phyloP scores from a whole-genome alignment of 2,329 filamentous ascomycete genomes.

The Epichloe amarillans region DNA sequence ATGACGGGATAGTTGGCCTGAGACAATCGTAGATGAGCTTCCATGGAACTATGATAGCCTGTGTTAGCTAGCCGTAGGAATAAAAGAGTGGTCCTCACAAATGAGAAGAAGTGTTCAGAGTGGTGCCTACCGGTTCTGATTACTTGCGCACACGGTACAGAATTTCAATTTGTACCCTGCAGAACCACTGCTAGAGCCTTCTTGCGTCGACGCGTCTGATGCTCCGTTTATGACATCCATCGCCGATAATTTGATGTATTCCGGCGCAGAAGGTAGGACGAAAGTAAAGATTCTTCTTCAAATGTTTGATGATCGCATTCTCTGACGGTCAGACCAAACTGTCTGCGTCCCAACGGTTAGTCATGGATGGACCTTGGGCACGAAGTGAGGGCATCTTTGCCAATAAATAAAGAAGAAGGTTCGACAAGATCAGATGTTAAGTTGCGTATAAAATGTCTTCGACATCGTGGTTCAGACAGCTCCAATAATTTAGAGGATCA shows the following conservation, averaged over 20 bases:
- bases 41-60: constrained; percentile 46
- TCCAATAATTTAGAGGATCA: constrained; percentile 49
- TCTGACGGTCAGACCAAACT: neutral
- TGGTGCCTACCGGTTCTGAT: constrained; percentile 70
- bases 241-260: neutral
- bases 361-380: neutral
- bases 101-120: neutral
- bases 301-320: neutral
- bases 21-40: constrained; percentile 89
- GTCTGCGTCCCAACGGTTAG: neutral
- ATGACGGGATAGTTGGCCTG: constrained; percentile 86
- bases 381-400: neutral
- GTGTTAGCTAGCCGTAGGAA: neutral
- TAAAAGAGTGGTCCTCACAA: neutral
- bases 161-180: constrained; percentile 82
- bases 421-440: constrained; percentile 9
- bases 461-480: constrained; percentile 58
- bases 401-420: neutral
- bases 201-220: constrained; percentile 20
- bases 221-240: constrained; percentile 33
- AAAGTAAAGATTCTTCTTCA: neutral
- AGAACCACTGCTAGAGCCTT: constrained; percentile 34
- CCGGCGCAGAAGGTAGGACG: neutral
- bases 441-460: constrained; percentile 48
- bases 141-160: constrained; percentile 97